phyloP scores from a whole-genome alignment of 2,329 filamentous ascomycete genomes.

The Paecilomyces formosus region DNA sequence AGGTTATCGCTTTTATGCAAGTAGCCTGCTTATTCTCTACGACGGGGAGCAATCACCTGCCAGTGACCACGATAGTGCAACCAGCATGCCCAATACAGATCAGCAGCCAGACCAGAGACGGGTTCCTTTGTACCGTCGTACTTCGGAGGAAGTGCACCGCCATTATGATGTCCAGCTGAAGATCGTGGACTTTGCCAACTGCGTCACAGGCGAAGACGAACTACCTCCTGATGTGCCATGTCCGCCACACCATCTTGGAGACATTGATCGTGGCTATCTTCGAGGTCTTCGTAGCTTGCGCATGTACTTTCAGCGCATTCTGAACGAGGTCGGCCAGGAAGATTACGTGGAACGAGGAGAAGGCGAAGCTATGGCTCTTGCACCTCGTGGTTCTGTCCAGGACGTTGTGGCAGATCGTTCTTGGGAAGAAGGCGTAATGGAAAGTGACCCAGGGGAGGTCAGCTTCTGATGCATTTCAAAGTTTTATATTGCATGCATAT shows the following conservation, averaged over 20 bases:
- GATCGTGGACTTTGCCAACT: conserved; percentile 98
- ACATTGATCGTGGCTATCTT: conserved; percentile 82
- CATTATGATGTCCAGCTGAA: conserved; percentile 63
- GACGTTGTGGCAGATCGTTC: conserved; percentile 24
- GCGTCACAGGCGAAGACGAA: conserved; percentile 76
- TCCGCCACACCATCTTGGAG: conserved; percentile 71
- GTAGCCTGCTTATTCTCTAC: conserved; percentile 90
- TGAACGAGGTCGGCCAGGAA: conserved; percentile 60
- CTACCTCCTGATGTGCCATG: conserved; percentile 55
- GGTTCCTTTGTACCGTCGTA: conserved; percentile 26
- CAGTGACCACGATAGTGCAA: conserved; percentile 4
- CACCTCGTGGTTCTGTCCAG: conserved; percentile 23
- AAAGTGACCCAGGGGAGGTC: conserved; percentile 37
- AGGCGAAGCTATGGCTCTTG: conserved; percentile 32
- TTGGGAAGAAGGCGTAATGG: conserved; percentile 36
- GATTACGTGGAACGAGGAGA: conserved; percentile 38
- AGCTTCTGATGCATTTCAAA: conserved; percentile 24
- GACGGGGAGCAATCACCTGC: conserved; percentile 57
- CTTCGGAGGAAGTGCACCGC: conserved; percentile 29
- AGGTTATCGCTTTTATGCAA: conserved; percentile 91
- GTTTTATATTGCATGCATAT: conserved; percentile 2
- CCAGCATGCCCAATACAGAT: conserved; percentile 12
- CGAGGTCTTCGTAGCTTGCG: conserved; percentile 72
- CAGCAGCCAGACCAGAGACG: conserved; percentile 17
- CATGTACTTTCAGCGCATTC: conserved; percentile 80